Evolutionary conservation across 1,139 yeast species (phyloP), one percentile per base, ranked within the genome.

Genomic region (Blastobotrys petasosporus): DNA sequence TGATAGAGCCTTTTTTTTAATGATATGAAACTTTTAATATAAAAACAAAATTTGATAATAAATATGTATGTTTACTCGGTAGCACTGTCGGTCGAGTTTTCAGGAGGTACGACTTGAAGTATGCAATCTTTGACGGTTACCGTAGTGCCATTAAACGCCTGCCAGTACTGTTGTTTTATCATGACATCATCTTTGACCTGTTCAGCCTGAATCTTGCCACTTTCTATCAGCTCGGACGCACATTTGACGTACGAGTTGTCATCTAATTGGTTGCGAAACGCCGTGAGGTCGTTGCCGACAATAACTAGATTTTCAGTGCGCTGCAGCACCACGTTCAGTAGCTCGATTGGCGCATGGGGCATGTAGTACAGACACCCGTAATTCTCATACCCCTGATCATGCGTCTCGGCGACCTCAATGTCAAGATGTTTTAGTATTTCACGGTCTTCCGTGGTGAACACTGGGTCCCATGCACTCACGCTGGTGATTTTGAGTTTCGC

Each of bases 281-380:
- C 53, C 2, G 56, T 34, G 32, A 68, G 50, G 35, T 63, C 58
- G 51, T 69, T 68, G 8, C 71, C 73, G n/a, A 67, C 50, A 29
- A 57, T 53, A n/a, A 48, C 43, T 2, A 39, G 1, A 80, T 81
- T 15, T 58, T 45, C 39, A 9, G 39, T 31, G n/a, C 45, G 30
- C 11, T 33, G 35, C 4, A 82, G 52, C 1, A 81, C 54, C 1
- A 49, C 37, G 39, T 80, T 76, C 1, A 85, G 78, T 10, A 85
- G 64, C 5, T 67, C 70, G 36, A 82, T 64, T 0, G 88, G 86
- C 0, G 90, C 90, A 64, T 85, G 95, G 0, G 94, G 94, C 46
- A 85, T 69, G 56, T 77, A 85, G 54, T 68, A 79, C 1, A 82
- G 60, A 0, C 69, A 64, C 8, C 29, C 15, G 28, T 17, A 11